phyloP scores from a whole-genome alignment of 2,329 filamentous ascomycete species.

The Pestalotiopsis sp. region DNA sequence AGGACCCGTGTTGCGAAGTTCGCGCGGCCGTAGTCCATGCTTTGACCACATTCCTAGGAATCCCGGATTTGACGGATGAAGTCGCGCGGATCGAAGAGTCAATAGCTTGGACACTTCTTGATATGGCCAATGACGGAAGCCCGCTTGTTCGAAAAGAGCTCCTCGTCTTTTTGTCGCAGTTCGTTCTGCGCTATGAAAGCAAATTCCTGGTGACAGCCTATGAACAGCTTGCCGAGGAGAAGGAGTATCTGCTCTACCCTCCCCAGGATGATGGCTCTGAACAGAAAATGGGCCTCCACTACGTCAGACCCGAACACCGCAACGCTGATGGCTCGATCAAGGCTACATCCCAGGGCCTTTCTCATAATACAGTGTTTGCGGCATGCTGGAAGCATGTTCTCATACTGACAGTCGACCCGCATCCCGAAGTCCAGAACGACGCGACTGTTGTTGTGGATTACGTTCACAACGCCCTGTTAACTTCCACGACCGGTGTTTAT shows the following conservation, averaged over 20 bases:
- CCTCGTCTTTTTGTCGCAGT: constrained; percentile 89
- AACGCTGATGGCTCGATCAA: constrained; percentile 62
- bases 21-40: constrained; percentile 92
- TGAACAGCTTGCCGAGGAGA: constrained; percentile 86
- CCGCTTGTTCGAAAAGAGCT: constrained; percentile 93
- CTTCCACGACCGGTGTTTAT: constrained; percentile 73
- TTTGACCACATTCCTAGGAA: constrained; percentile 90
- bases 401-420: constrained; percentile 89
- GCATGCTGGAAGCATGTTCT: constrained; percentile 93
- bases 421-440: constrained; percentile 88
- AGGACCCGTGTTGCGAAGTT: constrained; percentile 89
- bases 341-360: constrained; percentile 60
- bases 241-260: constrained; percentile 64
- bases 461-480: constrained; percentile 75
- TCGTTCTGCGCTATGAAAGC: constrained; percentile 85
- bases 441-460: constrained; percentile 86
- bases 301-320: constrained; percentile 57
- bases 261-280: constrained; percentile 58
- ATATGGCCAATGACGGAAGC: constrained; percentile 93
- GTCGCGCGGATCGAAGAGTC: constrained; percentile 89
- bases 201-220: constrained; percentile 92
- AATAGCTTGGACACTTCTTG: constrained; percentile 83
- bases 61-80: constrained; percentile 88
- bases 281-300: constrained; percentile 66
- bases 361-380: constrained; percentile 88